A percentile compares a stretch with the other conserved stretches of the same genome.
These are phyloP conservation scores for Rhizopogon vinicolor DNA, from an alignment of 768 basidiomycete species.

Conservation along the genomic window DNA sequence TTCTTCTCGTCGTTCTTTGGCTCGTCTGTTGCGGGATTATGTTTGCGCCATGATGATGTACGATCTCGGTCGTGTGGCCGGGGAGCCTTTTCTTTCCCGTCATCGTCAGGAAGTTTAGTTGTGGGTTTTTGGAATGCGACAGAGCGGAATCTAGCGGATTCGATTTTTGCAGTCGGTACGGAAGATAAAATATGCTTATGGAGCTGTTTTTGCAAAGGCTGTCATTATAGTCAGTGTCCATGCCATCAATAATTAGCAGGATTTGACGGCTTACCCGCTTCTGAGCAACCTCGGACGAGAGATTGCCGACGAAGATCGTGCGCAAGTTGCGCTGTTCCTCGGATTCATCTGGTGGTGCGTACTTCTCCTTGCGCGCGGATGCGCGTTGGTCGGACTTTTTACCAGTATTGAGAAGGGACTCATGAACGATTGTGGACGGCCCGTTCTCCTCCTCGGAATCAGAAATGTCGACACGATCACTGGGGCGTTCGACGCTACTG, in stretches of 20 bases:
- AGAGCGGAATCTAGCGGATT: constrained; percentile 91
- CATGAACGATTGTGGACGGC: constrained; percentile 52
- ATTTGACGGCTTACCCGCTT: constrained; percentile 52
- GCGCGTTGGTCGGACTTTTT: constrained; percentile 27
- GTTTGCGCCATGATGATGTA: constrained; percentile 52
- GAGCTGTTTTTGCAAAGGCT: constrained; percentile 76
- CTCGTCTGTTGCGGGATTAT: constrained; percentile 38
- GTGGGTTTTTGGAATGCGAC: constrained; percentile 87
- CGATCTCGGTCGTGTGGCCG: constrained; percentile 55
- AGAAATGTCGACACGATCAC: constrained; percentile 13
- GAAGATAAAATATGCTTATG: constrained; percentile 70
- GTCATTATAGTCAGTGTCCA: constrained; percentile 3
- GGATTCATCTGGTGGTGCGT: constrained; percentile 67
- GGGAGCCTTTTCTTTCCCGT: constrained; percentile 19
- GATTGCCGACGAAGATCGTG: constrained; percentile 90
- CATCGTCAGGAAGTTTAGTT: constrained; percentile 44
- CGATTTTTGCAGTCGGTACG: constrained; percentile 76
- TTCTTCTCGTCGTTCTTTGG: constrained; percentile 48
- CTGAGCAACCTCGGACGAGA: constrained; percentile 71
- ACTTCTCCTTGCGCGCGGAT: constrained; percentile 35
- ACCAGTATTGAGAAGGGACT: constrained; percentile 38
- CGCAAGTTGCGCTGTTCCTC: constrained; percentile 67
- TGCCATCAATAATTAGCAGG: not conserved
- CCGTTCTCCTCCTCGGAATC: constrained; percentile 29
- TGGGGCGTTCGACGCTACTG: not conserved